A percentile compares a stretch with the other conserved stretches of the same genome.
These are phyloP conservation scores for Tuber borchii DNA, from an alignment of 495 filamentous ascomycete genomes.

Conservation along the genomic window DNA sequence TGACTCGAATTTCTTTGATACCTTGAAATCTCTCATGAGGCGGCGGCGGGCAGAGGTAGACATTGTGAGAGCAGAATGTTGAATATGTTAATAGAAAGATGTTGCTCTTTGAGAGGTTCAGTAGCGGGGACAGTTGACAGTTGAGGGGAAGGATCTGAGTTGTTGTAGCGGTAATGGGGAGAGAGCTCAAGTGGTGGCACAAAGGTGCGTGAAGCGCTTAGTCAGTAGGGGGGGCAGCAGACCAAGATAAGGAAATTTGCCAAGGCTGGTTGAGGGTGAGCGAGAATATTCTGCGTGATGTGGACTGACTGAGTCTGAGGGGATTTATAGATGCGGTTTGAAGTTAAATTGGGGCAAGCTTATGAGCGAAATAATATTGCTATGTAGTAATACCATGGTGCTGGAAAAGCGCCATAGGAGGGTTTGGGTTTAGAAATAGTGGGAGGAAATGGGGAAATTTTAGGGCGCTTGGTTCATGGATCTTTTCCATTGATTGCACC, in stretches of 20 bases:
- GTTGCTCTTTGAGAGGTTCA: not conserved
- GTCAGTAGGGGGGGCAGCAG: not conserved
- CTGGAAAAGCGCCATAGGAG: too few species aligned
- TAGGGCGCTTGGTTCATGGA: too few species aligned
- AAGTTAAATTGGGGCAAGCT: too few species aligned
- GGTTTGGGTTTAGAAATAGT: too few species aligned
- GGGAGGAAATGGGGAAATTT: too few species aligned
- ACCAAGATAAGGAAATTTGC: not conserved
- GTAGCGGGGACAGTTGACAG: not conserved
- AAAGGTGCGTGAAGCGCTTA: not conserved
- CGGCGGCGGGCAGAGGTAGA: slow-evolving; percentile 89
- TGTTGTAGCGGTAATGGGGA: not conserved
- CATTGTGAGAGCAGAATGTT: slow-evolving; percentile 50
- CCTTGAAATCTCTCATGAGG: slow-evolving; percentile 98
- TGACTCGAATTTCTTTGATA: slow-evolving; percentile 41
- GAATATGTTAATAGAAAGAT: not conserved
- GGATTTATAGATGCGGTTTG: too few species aligned
- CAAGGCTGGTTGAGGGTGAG: not conserved
- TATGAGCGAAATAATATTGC: too few species aligned
- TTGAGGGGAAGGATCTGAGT: not conserved
- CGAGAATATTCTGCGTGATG: not conserved
- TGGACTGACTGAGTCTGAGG: too few species aligned
- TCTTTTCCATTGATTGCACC: too few species aligned
- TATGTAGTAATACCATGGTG: too few species aligned
- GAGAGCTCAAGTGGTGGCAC: not conserved